phyloP scores from a whole-genome alignment of 2,329 filamentous ascomycete species.

The Exophiala sideris region DNA sequence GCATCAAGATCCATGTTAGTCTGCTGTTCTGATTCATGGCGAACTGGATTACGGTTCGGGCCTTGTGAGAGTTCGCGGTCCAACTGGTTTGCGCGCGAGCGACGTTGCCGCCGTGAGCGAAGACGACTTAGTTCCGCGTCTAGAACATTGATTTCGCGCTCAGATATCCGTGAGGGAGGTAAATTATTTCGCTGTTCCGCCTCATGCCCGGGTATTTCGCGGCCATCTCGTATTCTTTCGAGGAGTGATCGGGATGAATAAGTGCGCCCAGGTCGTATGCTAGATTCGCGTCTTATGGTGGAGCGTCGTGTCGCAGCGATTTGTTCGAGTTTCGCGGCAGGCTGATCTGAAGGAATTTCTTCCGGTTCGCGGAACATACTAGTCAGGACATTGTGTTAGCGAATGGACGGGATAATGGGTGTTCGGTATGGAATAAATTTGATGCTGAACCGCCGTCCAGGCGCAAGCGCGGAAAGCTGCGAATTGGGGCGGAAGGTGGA shows the following conservation, averaged over 20 bases:
- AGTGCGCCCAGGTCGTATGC: constrained; percentile 29
- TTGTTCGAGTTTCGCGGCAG: constrained; percentile 50
- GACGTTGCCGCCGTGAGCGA: constrained; percentile 14
- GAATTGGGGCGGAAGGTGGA: constrained; percentile 4
- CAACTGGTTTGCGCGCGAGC: constrained; percentile 3
- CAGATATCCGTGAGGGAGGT: constrained; percentile 5
- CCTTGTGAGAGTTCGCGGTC: constrained; percentile 7
- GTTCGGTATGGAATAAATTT: constrained; percentile 18
- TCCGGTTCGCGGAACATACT: constrained; percentile 57
- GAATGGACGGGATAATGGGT: background rate
- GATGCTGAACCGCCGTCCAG: constrained; percentile 11
- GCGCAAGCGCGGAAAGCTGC: constrained; percentile 21
- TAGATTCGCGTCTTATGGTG: constrained; percentile 54
- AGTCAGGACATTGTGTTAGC: constrained; percentile 13
- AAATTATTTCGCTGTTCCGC: constrained; percentile 1
- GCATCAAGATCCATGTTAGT: constrained; percentile 6
- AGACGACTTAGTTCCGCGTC: constrained; percentile 22
- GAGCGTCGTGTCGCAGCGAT: constrained; percentile 52
- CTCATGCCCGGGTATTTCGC: constrained; percentile 10
- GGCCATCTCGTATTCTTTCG: constrained; percentile 17
- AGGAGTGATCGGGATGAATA: constrained; percentile 12
- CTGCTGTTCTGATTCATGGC: constrained; percentile 1
- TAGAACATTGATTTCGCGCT: constrained; percentile 10
- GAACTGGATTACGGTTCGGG: background rate
- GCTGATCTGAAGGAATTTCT: constrained; percentile 41